phyloP scores from a whole-genome alignment of 805 yeast genomes.

The Kluyveromyces wickerhamii region DNA sequence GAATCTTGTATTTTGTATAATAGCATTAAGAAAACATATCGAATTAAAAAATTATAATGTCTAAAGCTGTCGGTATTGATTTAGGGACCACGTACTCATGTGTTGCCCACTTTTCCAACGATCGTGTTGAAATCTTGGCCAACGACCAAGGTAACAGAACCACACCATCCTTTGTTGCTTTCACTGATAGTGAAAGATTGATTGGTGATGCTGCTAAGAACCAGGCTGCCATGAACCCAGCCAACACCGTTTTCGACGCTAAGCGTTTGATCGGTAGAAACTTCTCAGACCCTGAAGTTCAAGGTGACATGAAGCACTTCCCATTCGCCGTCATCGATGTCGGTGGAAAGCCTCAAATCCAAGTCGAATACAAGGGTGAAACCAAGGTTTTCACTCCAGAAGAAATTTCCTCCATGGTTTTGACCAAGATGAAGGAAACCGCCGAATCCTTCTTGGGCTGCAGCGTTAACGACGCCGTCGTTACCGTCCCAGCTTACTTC shows the following conservation, averaged over 20 bases:
- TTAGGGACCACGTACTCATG: constrained; percentile 97
- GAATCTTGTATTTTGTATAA: too few species aligned
- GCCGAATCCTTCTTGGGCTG: constrained; percentile 88
- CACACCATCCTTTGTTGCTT: constrained; percentile 94
- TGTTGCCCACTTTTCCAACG: constrained; percentile 82
- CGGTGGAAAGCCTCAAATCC: constrained; percentile 78
- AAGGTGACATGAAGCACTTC: constrained; percentile 60
- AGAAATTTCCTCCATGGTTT: constrained; percentile 89
- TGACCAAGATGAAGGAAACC: constrained; percentile 86
- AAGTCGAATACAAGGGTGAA: constrained; percentile 86
- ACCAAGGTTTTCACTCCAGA: constrained; percentile 83
- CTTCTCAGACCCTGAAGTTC: constrained; percentile 51
- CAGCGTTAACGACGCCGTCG: constrained; percentile 82
- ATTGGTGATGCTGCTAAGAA: constrained; percentile 98
- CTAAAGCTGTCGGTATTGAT: constrained; percentile 63
- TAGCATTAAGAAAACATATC: constrained; percentile 1
- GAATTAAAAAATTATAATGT: constrained; percentile 24
- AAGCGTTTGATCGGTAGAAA: constrained; percentile 83
- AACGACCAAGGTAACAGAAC: constrained; percentile 99
- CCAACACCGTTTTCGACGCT: constrained; percentile 90
- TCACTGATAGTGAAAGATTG: constrained; percentile 90
- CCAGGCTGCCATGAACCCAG: constrained; percentile 95
- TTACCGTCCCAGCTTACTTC: constrained; percentile 94
- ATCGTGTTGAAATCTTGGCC: constrained; percentile 90
- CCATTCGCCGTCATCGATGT: constrained; percentile 76